Evolutionary conservation across 2,329 filamentous ascomycete species (phyloP), one percentile per base, ranked within the genome.

Genomic region (Raffaelea ambrosiae): DNA sequence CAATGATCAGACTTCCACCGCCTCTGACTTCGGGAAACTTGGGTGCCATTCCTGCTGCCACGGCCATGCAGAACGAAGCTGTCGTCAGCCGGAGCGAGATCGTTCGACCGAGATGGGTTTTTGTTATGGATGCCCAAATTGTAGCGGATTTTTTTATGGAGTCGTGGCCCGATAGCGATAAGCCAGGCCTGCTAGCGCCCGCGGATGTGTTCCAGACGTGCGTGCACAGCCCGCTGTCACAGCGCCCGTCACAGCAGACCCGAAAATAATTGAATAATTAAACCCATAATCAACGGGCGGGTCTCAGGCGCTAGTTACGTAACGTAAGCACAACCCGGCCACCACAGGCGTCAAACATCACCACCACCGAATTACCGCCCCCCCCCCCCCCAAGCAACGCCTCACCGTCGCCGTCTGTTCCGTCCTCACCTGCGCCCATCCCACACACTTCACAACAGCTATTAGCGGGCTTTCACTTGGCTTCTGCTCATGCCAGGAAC

Each of bases 1-100:
- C 93, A 46, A 98, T 72, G 54, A 98, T 93, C 55, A 98, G 71
- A 52, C 91, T 97, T 50, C 90, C 93, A 45, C 91, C 91, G 48
- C 88, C 87, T 66, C 96, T 83, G 23, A 97, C 79, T 54, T 84
- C 74, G 49, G 90, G 88, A 61, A 86, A 96, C 44, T 76, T 63
- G 44, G 64, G 65, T 8, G 50, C 45, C 50, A 52, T 56, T 36
- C 3, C 43, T 48, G 39, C 13, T 43, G 44, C 39, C 16, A 41
- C 21, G 33, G 20, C 4, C 38, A 22, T 16, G 44, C 20, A 40
- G n/a, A 19, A 21, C 20, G 16, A 11, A 40, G 38, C 38, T 29
- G 26, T 29, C 26, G 26, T 29, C 26, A 29, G 26, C 26, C 26
- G 13, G 13, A 29, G 13, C 26, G 26, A 29, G 13, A 29, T 29